Evolutionary conservation across 1,284 basidiomycete species (phyloP).

Genomic region (Fereydounia khargensis): DNA sequence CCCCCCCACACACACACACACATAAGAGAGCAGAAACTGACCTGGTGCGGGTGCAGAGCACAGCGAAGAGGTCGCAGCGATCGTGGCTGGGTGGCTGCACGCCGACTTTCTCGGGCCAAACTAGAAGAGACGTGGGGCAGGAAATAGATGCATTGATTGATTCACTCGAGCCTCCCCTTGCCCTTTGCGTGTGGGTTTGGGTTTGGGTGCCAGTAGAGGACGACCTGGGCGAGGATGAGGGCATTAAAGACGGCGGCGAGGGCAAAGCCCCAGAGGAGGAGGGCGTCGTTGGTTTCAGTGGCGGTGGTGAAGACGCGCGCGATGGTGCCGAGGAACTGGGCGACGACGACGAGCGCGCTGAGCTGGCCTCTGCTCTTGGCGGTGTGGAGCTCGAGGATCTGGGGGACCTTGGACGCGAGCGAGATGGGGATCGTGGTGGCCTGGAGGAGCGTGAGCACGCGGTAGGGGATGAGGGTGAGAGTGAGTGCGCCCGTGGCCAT

Average conservation of each 20-base stretch:
- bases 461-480: constrained; percentile 33
- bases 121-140: neutral
- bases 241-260: constrained; percentile 55
- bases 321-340: constrained; percentile 51
- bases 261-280: constrained; percentile 53
- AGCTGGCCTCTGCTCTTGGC: constrained; percentile 51
- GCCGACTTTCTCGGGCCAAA: too few species aligned
- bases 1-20: too few species aligned
- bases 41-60: too few species aligned
- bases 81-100: too few species aligned
- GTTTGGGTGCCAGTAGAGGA: constrained; percentile 55
- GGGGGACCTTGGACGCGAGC: constrained; percentile 53
- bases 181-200: too few species aligned
- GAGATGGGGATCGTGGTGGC: constrained; percentile 52
- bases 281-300: constrained; percentile 54
- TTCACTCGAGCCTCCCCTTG: too few species aligned
- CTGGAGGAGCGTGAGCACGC: constrained; percentile 43
- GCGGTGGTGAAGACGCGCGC: constrained; percentile 55
- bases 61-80: too few species aligned
- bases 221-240: constrained; percentile 48
- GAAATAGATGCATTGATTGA: too few species aligned
- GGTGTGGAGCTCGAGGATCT: constrained; percentile 52
- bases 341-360: constrained; percentile 54
- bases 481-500: constrained; percentile 75
- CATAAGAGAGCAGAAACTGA: too few species aligned